These are phyloP conservation scores for Heteromeles arbutifolia DNA, from an alignment of 306 rosid genomes.

Conservation along the genomic window DNA sequence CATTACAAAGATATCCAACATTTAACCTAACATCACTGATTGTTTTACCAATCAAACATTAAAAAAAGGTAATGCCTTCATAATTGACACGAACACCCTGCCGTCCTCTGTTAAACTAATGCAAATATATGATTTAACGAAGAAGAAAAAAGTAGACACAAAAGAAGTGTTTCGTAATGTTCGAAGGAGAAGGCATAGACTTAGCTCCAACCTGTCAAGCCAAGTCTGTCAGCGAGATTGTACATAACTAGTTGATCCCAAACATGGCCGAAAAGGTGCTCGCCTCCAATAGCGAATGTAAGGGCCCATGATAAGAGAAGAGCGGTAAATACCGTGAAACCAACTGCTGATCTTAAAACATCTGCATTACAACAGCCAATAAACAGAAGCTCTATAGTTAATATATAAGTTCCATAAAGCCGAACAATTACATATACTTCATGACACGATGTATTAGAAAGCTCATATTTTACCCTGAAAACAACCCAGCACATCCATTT, in stretches of 20 bases:
- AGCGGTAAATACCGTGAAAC: constrained; percentile 48
- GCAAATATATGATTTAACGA: not conserved
- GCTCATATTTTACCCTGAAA: not conserved
- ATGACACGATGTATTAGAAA: not conserved
- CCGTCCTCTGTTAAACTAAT: not conserved
- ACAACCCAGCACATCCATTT: not conserved
- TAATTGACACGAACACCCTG: not conserved
- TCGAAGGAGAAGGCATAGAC: constrained; percentile 4
- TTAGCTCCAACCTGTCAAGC: constrained; percentile 75
- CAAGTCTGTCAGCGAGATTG: constrained; percentile 83
- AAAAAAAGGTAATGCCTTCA: not conserved
- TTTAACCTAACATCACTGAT: not conserved
- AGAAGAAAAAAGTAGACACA: not conserved
- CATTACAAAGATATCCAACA: not conserved
- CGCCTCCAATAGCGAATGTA: constrained; percentile 79
- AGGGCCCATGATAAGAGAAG: constrained; percentile 80
- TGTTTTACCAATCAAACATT: not conserved
- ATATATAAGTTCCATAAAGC: not conserved
- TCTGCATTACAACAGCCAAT: constrained; percentile 26
- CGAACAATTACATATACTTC: not conserved
- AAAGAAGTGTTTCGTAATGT: not conserved
- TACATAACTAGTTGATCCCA: constrained; percentile 86
- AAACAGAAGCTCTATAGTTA: not conserved
- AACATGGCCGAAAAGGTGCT: constrained; percentile 66
- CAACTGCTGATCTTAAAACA: constrained; percentile 68